phyloP scores from a whole-genome alignment of 1,139 yeast species.

The Sugiyamaella neomexicana region DNA sequence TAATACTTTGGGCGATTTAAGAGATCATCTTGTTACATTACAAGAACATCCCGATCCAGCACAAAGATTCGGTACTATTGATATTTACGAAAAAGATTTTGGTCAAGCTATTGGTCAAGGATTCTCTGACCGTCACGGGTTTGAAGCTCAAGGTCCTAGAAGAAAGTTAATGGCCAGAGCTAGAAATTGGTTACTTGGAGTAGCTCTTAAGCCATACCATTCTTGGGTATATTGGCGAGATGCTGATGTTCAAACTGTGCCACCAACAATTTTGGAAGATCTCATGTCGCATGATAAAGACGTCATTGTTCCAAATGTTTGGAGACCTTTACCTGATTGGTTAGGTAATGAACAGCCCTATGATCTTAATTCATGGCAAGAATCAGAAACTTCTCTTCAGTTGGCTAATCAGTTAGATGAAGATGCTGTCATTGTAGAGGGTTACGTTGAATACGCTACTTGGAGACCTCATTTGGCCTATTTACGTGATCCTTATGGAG shows the following conservation, averaged over 20 bases:
- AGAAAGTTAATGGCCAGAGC: constrained; percentile 74
- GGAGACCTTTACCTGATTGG: constrained; percentile 93
- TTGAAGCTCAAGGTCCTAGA: constrained; percentile 72
- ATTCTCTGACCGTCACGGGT: constrained; percentile 75
- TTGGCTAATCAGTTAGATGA: constrained; percentile 76
- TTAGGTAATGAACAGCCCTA: constrained; percentile 87
- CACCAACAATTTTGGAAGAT: constrained; percentile 61
- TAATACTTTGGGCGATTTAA: constrained; percentile 54
- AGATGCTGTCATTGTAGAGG: constrained; percentile 89
- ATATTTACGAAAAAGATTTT: constrained; percentile 61
- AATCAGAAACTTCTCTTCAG: constrained; percentile 77
- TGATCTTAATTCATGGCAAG: constrained; percentile 90
- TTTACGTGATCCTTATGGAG: constrained; percentile 81
- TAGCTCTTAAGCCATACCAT: constrained; percentile 65
- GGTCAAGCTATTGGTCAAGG: constrained; percentile 78
- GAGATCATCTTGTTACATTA: constrained; percentile 47
- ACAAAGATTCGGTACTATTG: constrained; percentile 53
- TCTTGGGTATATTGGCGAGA: constrained; percentile 83
- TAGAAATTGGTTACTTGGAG: constrained; percentile 66
- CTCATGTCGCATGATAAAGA: constrained; percentile 65
- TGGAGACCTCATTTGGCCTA: constrained; percentile 93
- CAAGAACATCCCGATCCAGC: constrained; percentile 58
- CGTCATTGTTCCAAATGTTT: constrained; percentile 80
- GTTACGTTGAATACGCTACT: constrained; percentile 87
- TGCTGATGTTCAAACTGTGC: constrained; percentile 66